Conservation (phyloP, 1,284 basidiomycete genomes). For the Puccinia horiana region DNA sequence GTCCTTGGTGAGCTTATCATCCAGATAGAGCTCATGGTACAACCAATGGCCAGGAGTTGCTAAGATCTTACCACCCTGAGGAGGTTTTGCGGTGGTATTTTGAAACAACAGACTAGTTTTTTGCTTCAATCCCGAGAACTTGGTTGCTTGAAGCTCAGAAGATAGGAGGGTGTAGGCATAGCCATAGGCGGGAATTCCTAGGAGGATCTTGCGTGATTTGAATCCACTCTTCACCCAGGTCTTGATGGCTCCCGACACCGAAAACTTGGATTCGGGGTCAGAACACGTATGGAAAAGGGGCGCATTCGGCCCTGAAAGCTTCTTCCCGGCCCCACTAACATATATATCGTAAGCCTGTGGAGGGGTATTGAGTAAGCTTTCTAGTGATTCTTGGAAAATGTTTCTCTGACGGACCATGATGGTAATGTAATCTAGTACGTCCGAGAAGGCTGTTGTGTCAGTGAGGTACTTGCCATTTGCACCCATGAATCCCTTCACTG, state of each 20-base stretch:
- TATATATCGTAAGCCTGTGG: conserved; percentile 46
- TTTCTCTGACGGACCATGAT: conserved; percentile 48
- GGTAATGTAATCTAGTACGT: conserved; percentile 42
- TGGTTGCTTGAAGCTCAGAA: conserved; percentile 29
- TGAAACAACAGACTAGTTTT: conserved; percentile 35
- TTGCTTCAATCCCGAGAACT: conserved; percentile 14
- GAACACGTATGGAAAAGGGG: conserved; percentile 42
- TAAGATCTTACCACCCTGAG: conserved; percentile 36
- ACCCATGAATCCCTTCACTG: conserved; percentile 38
- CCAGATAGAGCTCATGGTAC: conserved; percentile 23
- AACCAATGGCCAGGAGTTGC: conserved; percentile 31
- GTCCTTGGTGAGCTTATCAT: conserved; percentile 30
- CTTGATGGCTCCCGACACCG: conserved; percentile 19
- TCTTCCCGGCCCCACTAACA: conserved; percentile 8
- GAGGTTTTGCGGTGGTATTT: not conserved
- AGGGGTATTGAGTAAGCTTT: not conserved
- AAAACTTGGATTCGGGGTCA: conserved; percentile 21
- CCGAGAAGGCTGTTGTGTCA: conserved; percentile 25
- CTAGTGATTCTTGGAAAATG: not conserved
- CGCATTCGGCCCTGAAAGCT: conserved; percentile 41
- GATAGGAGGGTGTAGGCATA: conserved; percentile 41
- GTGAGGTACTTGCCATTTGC: conserved; percentile 40
- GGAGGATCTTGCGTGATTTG: conserved; percentile 19
- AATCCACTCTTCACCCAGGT: conserved; percentile 37
- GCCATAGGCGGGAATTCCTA: conserved; percentile 43